Conservation (phyloP, 306 rosid species). For the Dryas drummondii region DNA sequence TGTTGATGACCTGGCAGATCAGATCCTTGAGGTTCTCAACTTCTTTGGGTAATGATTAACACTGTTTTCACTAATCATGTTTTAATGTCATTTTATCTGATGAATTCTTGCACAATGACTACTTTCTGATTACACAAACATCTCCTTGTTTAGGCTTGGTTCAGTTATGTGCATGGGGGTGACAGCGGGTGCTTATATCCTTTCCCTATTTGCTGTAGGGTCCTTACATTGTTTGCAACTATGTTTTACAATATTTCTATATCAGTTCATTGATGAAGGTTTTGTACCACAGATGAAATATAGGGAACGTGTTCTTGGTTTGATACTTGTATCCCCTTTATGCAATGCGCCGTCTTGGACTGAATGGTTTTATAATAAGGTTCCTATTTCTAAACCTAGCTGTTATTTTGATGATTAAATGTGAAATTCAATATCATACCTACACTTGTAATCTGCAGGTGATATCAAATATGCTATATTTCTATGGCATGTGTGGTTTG, state of each 20-base stretch:
- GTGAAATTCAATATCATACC: slow-evolving; percentile 14
- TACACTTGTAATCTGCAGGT: slow-evolving; percentile 50
- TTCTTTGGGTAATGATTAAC: slow-evolving; percentile 57
- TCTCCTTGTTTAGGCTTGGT: slow-evolving; percentile 65
- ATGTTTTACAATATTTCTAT: slow-evolving; percentile 1
- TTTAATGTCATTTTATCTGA: slow-evolving; percentile 7
- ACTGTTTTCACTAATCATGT: neutral
- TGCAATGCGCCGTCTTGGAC: slow-evolving; percentile 92
- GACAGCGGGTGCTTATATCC: slow-evolving; percentile 89
- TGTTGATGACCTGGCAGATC: slow-evolving; percentile 84
- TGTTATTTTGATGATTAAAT: slow-evolving; percentile 2
- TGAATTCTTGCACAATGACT: slow-evolving; percentile 15
- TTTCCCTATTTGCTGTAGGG: slow-evolving; percentile 82
- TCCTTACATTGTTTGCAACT: slow-evolving; percentile 1
- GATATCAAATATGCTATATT: slow-evolving; percentile 73
- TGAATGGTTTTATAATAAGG: slow-evolving; percentile 94
- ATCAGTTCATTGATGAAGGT: slow-evolving; percentile 13
- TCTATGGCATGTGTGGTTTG: slow-evolving; percentile 82
- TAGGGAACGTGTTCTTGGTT: slow-evolving; percentile 87
- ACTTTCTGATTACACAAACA: slow-evolving; percentile 27
- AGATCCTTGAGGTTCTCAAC: slow-evolving; percentile 81
- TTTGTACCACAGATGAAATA: slow-evolving; percentile 59
- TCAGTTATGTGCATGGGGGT: slow-evolving; percentile 99
- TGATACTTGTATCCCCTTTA: slow-evolving; percentile 87
- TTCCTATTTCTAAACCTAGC: slow-evolving; percentile 25